These are phyloP conservation scores for Diaporthe longicolla DNA, from an alignment of 2,329 filamentous ascomycete species.

Conservation along the genomic window DNA sequence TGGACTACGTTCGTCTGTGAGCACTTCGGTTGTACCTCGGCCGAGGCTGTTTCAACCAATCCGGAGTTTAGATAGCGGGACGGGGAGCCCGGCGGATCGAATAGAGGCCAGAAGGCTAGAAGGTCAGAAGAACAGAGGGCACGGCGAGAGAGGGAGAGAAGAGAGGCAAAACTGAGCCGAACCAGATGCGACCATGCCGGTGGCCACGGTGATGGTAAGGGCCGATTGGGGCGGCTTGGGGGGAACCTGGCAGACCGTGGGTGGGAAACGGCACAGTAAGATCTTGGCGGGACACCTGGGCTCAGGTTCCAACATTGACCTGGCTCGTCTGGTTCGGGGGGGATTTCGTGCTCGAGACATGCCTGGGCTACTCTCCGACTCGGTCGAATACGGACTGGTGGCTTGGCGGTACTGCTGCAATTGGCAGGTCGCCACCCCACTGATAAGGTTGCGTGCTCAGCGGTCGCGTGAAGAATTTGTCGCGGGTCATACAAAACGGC, in stretches of 20 bases:
- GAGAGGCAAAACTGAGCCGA: neutral
- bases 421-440: slow-evolving; percentile 34
- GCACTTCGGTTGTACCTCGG: slow-evolving; percentile 20
- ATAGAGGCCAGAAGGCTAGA: neutral
- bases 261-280: slow-evolving; percentile 24
- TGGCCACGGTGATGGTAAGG: slow-evolving; percentile 4
- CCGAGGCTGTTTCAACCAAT: neutral
- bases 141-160: neutral
- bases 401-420: slow-evolving; percentile 34
- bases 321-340: too few species aligned
- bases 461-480: slow-evolving; percentile 30
- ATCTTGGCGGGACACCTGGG: slow-evolving; percentile 11
- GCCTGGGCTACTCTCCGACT: neutral
- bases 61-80: neutral
- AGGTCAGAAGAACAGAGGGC: neutral
- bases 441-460: slow-evolving; percentile 37
- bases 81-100: slow-evolving; percentile 1
- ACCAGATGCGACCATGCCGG: slow-evolving; percentile 9
- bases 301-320: neutral
- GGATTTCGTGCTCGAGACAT: neutral
- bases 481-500: slow-evolving; percentile 8
- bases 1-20: neutral
- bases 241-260: neutral
- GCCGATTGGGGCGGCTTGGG: slow-evolving; percentile 2
- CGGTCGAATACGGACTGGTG: slow-evolving; percentile 1